A percentile compares a stretch with the other conserved stretches of the same genome.
These are phyloP conservation scores for Lachnellula cervina DNA, from an alignment of 2,329 filamentous ascomycete species.

Conservation along the genomic window DNA sequence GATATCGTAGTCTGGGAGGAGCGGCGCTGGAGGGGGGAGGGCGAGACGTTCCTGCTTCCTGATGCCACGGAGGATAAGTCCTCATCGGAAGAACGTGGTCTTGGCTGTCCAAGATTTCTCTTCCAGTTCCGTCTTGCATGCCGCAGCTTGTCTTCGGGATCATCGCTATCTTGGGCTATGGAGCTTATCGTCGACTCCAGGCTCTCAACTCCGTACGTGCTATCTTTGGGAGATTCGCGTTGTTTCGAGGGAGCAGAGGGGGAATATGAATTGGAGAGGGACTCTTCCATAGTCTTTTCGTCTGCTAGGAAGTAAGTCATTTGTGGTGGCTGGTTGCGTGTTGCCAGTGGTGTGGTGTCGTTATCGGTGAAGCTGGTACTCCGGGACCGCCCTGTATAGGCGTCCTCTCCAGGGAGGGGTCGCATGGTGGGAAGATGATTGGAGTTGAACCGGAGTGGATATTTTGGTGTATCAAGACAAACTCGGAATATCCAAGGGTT, in stretches of 20 bases:
- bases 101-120: slow-evolving; percentile 20
- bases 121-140: slow-evolving; percentile 28
- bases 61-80: slow-evolving; percentile 23
- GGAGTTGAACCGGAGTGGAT: not conserved
- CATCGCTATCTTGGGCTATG: slow-evolving; percentile 25
- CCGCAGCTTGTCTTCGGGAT: slow-evolving; percentile 23
- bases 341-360: slow-evolving; percentile 33
- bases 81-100: slow-evolving; percentile 20
- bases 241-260: slow-evolving; percentile 22
- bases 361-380: slow-evolving; percentile 36
- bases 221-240: slow-evolving; percentile 34
- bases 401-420: slow-evolving; percentile 43
- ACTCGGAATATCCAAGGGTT: not conserved
- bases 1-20: slow-evolving; percentile 35
- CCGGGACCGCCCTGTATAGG: slow-evolving; percentile 35
- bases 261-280: slow-evolving; percentile 30
- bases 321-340: slow-evolving; percentile 34
- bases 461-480: slow-evolving; percentile 13
- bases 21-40: slow-evolving; percentile 23
- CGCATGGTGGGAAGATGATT: slow-evolving; percentile 35
- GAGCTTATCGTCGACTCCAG: slow-evolving; percentile 32
- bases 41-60: slow-evolving; percentile 32
- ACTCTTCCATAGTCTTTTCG: slow-evolving; percentile 44
- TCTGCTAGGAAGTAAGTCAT: slow-evolving; percentile 51
- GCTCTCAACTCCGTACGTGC: slow-evolving; percentile 31